Conservation (phyloP, 2,329 filamentous ascomycete genomes). For the Dactylonectria macrodidyma region DNA sequence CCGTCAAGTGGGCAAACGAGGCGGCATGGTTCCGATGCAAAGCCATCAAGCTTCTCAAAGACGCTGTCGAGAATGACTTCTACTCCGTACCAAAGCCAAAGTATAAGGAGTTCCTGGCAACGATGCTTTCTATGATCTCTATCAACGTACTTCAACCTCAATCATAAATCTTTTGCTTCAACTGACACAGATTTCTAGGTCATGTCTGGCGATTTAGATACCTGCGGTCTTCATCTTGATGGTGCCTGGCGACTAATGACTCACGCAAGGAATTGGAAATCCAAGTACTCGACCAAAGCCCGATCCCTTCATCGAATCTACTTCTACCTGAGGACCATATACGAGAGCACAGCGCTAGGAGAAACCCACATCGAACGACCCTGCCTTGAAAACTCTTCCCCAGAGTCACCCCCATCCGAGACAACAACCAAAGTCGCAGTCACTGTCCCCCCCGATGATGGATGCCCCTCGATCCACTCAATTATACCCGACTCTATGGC, state of each 20-base stretch:
- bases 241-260: constrained; percentile 40
- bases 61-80: constrained; percentile 42
- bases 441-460: constrained; percentile 16
- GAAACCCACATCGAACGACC: background rate
- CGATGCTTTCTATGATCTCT: constrained; percentile 49
- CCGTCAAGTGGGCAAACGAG: constrained; percentile 38
- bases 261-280: constrained; percentile 37
- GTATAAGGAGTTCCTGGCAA: constrained; percentile 48
- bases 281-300: constrained; percentile 36
- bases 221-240: constrained; percentile 43
- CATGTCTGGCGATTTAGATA: constrained; percentile 46
- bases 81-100: constrained; percentile 36
- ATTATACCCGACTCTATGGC: constrained; percentile 17
- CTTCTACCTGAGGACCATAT: constrained; percentile 44
- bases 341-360: constrained; percentile 40
- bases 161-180: background rate
- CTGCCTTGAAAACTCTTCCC: constrained; percentile 12
- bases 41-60: constrained; percentile 43
- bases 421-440: background rate
- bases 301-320: constrained; percentile 44
- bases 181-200: constrained; percentile 30
- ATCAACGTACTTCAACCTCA: constrained; percentile 41
- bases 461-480: background rate
- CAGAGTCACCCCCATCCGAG: background rate
- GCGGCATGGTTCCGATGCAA: constrained; percentile 32